These are phyloP conservation scores for Nannochloris sp. DNA, from an alignment of 139 green algal genomes.

Conservation along the genomic window DNA sequence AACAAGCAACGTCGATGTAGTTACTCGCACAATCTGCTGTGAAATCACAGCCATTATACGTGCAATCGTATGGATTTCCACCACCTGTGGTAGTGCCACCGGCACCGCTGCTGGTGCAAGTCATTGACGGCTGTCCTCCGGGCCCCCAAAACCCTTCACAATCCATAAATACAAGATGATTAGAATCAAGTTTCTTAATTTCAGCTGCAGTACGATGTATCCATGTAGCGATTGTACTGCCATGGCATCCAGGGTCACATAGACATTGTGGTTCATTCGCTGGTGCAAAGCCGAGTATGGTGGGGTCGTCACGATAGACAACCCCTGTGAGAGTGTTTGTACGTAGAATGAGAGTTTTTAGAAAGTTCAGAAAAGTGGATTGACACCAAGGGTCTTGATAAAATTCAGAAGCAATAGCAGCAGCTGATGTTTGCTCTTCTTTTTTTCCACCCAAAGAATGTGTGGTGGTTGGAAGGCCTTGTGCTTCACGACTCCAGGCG, in stretches of 20 bases:
- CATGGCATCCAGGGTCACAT: conserved; percentile 19
- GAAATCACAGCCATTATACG: conserved; percentile 52
- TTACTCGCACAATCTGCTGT: conserved; percentile 22
- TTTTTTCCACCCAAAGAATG: too few relatives aligned
- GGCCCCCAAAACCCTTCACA: conserved; percentile 66
- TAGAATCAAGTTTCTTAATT: conserved; percentile 53
- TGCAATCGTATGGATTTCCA: conserved; percentile 44
- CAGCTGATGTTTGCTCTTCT: background rate
- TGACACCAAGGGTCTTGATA: conserved; percentile 39
- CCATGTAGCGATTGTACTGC: conserved; percentile 24
- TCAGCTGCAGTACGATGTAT: conserved; percentile 22
- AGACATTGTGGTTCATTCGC: conserved; percentile 55
- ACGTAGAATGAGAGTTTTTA: conserved; percentile 28
- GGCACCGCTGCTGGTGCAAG: too few relatives aligned
- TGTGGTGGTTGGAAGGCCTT: background rate
- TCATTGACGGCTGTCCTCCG: too few relatives aligned
- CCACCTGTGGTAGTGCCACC: conserved; percentile 23
- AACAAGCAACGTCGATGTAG: conserved; percentile 54
- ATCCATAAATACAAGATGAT: conserved; percentile 66
- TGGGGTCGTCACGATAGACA: conserved; percentile 56
- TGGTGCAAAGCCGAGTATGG: conserved; percentile 56
- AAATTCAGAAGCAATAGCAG: conserved; percentile 27
- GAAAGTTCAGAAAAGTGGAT: conserved; percentile 38
- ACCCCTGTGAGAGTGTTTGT: conserved; percentile 47
- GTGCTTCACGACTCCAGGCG: conserved; percentile 27